Evolutionary conservation across 768 basidiomycete species (phyloP).

Genomic region (Phanerochaete sordida): DNA sequence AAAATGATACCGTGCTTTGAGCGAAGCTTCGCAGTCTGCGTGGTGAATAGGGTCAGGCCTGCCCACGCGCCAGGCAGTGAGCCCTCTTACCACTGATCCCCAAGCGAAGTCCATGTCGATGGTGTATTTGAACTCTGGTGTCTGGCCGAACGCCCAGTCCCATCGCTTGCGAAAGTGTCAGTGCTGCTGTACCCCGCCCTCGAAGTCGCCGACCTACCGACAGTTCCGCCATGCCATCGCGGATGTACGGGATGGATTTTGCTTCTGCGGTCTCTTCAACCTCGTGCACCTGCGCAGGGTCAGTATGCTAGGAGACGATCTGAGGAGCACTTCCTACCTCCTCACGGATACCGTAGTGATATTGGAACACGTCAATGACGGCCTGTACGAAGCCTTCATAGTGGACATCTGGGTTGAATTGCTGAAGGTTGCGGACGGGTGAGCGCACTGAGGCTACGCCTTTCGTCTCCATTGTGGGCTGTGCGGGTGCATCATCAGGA

Average conservation of each 20-base stretch:
- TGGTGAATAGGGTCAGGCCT: slow-evolving; percentile 1
- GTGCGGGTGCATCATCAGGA: not conserved
- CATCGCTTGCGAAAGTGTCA: slow-evolving; percentile 54
- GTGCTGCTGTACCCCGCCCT: not conserved
- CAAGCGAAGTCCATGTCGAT: slow-evolving; percentile 35
- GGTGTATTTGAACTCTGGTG: slow-evolving; percentile 84
- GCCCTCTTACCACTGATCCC: slow-evolving; percentile 36
- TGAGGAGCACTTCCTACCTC: slow-evolving; percentile 22
- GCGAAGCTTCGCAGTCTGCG: slow-evolving; percentile 44
- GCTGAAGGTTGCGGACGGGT: slow-evolving; percentile 80
- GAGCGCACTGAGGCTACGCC: slow-evolving; percentile 91
- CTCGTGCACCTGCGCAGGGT: slow-evolving; percentile 15
- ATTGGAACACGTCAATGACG: slow-evolving; percentile 63
- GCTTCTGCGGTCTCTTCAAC: slow-evolving; percentile 46
- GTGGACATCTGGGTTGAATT: slow-evolving; percentile 45
- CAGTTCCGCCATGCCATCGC: slow-evolving; percentile 68
- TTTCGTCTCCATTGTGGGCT: slow-evolving; percentile 81
- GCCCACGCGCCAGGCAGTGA: not conserved
- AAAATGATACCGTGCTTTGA: slow-evolving; percentile 68
- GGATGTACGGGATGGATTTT: slow-evolving; percentile 54
- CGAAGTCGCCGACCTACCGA: slow-evolving; percentile 41
- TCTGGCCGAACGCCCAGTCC: slow-evolving; percentile 93
- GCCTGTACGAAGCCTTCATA: slow-evolving; percentile 73
- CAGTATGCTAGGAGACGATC: not conserved
- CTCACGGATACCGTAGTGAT: slow-evolving; percentile 45